Evolutionary conservation across 495 filamentous ascomycete genomes (phyloP), one percentile per base, ranked within the genome.

Genomic region (Haplographium delicatum): DNA sequence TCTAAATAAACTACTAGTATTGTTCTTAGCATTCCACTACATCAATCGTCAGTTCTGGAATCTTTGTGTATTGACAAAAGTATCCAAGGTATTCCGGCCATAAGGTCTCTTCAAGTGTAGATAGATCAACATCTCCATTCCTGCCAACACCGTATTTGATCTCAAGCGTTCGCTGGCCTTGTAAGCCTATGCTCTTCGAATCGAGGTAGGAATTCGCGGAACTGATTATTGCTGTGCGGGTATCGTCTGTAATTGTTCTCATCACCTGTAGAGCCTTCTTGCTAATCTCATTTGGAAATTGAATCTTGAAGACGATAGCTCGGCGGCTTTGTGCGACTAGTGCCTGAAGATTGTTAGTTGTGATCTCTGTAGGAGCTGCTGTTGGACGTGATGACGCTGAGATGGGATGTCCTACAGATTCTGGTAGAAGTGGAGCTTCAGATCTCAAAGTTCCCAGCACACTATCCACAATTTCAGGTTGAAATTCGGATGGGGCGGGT

Each of bases 11-110:
- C n/a, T n/a, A n/a, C n/a, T n/a, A n/a, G n/a, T n/a, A n/a, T n/a
- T n/a, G n/a, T n/a, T n/a, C n/a, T n/a, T n/a, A n/a, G n/a, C n/a
- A n/a, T n/a, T n/a, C n/a, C n/a, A n/a, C n/a, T n/a, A n/a, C n/a
- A 41, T 56, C 31, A 56, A 56, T 34, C 16, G 53, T 56, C 42
- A 50, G 43, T 41, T 56, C 53, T 11, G 53, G 47, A 31, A 56
- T 23, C 47, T 43, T 56, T 2, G 53, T 56, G 13, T 46, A 56
- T 24, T 41, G 46, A 46, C 47, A 33, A 24, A 50, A 51, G 42
- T 51, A 56, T 31, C 47, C 53, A 2, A 56, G 28, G 23, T 56
- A 56, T 28, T 49, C 39, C 11, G 39, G 39, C 46, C 53, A 50
- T 26, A 34, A 22, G 23, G 7, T 31, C 40, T 56, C 46, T 18